phyloP scores from a whole-genome alignment of 805 yeast genomes.

The Saturnispora galanensis region DNA sequence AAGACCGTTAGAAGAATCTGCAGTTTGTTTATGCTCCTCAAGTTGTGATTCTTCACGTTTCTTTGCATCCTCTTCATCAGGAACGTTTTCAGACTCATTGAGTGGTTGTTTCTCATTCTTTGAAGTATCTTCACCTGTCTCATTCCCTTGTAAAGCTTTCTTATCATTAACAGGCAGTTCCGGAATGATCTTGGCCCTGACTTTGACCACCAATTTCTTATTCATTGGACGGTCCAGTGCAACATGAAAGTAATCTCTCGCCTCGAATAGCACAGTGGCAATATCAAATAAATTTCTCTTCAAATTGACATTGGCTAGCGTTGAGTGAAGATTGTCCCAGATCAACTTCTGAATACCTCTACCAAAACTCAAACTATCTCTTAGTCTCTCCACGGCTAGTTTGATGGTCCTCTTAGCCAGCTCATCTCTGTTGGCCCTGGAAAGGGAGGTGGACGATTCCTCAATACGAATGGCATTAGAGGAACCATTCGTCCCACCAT shows the following conservation, averaged over 20 bases:
- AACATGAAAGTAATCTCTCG: slow-evolving; percentile 53
- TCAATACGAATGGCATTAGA: slow-evolving; percentile 52
- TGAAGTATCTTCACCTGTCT: too few species aligned
- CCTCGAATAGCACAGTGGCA: slow-evolving; percentile 53
- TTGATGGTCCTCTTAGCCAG: slow-evolving; percentile 52
- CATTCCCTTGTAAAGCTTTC: too few species aligned
- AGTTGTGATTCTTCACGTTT: too few species aligned
- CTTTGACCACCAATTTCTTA: slow-evolving; percentile 52
- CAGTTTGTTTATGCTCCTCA: too few species aligned
- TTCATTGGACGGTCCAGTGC: slow-evolving; percentile 57
- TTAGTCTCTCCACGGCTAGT: slow-evolving; percentile 56
- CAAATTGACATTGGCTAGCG: slow-evolving; percentile 47
- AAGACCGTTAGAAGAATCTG: too few species aligned
- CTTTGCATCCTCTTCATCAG: too few species aligned
- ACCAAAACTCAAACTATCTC: slow-evolving; percentile 50
- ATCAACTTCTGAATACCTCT: slow-evolving; percentile 46
- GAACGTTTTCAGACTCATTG: too few species aligned
- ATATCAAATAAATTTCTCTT: slow-evolving; percentile 56
- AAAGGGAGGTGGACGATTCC: slow-evolving; percentile 27
- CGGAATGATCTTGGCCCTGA: slow-evolving; percentile 16
- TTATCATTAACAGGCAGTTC: too few species aligned
- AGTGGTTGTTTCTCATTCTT: too few species aligned
- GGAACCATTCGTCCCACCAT: slow-evolving; percentile 10
- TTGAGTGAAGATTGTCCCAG: slow-evolving; percentile 63
- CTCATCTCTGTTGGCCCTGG: slow-evolving; percentile 50